Evolutionary conservation across 2,329 filamentous ascomycete genomes (phyloP).

Genomic region (Aspergillus sp.): DNA sequence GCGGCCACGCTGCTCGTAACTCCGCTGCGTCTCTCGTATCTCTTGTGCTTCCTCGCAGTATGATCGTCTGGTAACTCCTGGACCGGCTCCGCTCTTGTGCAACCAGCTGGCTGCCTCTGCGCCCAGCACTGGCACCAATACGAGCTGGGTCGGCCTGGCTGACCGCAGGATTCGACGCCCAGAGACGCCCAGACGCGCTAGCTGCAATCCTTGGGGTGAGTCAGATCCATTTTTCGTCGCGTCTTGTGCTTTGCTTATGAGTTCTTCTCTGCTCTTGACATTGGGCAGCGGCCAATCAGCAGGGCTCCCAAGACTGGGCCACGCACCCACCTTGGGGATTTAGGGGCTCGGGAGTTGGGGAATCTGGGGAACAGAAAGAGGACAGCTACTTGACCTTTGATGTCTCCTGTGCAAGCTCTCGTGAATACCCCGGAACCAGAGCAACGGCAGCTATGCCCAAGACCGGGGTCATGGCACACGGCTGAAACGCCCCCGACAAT

Average conservation of each 20-base stretch:
- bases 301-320: neutral
- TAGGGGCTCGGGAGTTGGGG: neutral
- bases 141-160: neutral
- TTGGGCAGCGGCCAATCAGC: neutral
- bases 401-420: too few species aligned
- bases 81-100: too few species aligned
- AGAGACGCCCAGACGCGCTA: constrained; percentile 1
- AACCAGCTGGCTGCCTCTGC: too few species aligned
- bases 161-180: neutral
- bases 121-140: too few species aligned
- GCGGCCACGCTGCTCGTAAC: too few species aligned
- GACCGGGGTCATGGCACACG: neutral
- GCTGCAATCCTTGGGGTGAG: neutral
- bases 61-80: too few species aligned
- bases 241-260: neutral
- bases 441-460: neutral
- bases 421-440: neutral
- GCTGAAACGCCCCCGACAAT: neutral
- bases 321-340: neutral
- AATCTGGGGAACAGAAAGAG: too few species aligned
- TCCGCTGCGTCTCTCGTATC: too few species aligned
- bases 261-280: neutral
- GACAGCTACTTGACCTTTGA: too few species aligned
- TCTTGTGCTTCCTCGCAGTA: too few species aligned
- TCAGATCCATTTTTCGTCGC: neutral